Base-by-base conservation (phyloP, 2,329 filamentous ascomycete species). In the Venturia pyrina region DNA sequence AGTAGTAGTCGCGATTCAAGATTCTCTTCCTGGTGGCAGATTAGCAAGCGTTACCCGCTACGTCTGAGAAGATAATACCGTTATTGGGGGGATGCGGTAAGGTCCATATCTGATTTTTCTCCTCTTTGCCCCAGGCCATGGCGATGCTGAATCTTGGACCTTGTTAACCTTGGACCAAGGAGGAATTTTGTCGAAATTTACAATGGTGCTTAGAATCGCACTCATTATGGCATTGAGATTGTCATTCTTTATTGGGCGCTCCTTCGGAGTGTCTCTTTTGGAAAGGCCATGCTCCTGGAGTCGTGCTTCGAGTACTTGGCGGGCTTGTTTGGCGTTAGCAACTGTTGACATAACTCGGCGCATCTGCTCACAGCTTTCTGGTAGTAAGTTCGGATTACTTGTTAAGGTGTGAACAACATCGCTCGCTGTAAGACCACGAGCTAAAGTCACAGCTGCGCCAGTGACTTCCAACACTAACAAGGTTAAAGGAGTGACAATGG, bases 91-190 rank as follows among this genome's bases (percentile, higher is more conserved):
- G 8, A 65, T 59, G 17, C 63, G 63, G 43, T 65, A 65, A 5
- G 63, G 63, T 15, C 63, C 63, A 41, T 65, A 65, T 56, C 63
- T 13, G 5, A 65, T 65, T 40, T 65, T 65, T 19, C 44, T 56
- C 15, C 62, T 37, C 43, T 4, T 63, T 37, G 62, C 62, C 19
- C 62, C 62, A 13, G 59, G 59, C 37, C 41, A 61, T 41, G 41
- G 19, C 21, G 59, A 63, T 17, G 19, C 10, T 5, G 41, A 63
- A n/a, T 37, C 44, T 63, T 63, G 62, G 32, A 63, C 28, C 21
- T 17, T 48, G 2, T 50, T 63, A 11, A 50, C 41, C 43, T 48
- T 63, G 21, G 62, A 48, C 2, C 15, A 4, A 15, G 59, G 59
- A 21, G 59, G 28, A 7, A 24, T 24, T 24, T 41, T 61, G 34